Conservation (phyloP, 768 basidiomycete species). For the Panaeolus cyanescens region DNA sequence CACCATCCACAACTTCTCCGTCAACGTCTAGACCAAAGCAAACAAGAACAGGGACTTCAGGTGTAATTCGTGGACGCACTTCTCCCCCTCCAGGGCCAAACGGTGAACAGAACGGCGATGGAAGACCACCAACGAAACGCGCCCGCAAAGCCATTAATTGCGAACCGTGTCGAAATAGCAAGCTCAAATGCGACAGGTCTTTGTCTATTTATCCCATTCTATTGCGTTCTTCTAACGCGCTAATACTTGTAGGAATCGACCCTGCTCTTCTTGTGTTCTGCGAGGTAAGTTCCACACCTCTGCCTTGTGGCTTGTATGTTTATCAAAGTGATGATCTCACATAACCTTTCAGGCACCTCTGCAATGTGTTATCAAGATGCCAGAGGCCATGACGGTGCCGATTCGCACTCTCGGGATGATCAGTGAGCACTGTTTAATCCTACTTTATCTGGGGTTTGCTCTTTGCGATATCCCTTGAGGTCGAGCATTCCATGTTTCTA, state of each 20-base stretch:
- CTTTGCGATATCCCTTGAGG: too few species aligned
- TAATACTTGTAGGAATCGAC: constrained; percentile 61
- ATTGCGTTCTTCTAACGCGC: constrained; percentile 12
- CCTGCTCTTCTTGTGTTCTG: constrained; percentile 87
- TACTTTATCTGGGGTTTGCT: neutral
- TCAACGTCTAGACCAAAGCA: constrained; percentile 42
- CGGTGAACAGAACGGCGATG: constrained; percentile 49
- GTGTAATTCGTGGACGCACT: constrained; percentile 50
- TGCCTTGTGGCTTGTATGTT: constrained; percentile 13
- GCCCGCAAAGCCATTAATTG: constrained; percentile 89
- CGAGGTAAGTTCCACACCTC: constrained; percentile 53
- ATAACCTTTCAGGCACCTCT: constrained; percentile 61
- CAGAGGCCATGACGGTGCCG: constrained; percentile 59
- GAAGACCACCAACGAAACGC: constrained; percentile 75
- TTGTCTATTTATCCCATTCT: constrained; percentile 15
- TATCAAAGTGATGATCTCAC: constrained; percentile 25
- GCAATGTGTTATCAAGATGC: constrained; percentile 80
- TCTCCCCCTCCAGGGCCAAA: constrained; percentile 44
- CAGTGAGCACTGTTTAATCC: constrained; percentile 41
- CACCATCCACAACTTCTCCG: constrained; percentile 38
- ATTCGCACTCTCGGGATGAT: constrained; percentile 55
- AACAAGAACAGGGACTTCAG: constrained; percentile 37
- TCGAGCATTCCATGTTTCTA: neutral
- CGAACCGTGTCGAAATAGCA: constrained; percentile 84
- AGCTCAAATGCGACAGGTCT: constrained; percentile 87